These are phyloP conservation scores for Leucosporidium scottii DNA, from an alignment of 768 basidiomycete species.

Conservation along the genomic window DNA sequence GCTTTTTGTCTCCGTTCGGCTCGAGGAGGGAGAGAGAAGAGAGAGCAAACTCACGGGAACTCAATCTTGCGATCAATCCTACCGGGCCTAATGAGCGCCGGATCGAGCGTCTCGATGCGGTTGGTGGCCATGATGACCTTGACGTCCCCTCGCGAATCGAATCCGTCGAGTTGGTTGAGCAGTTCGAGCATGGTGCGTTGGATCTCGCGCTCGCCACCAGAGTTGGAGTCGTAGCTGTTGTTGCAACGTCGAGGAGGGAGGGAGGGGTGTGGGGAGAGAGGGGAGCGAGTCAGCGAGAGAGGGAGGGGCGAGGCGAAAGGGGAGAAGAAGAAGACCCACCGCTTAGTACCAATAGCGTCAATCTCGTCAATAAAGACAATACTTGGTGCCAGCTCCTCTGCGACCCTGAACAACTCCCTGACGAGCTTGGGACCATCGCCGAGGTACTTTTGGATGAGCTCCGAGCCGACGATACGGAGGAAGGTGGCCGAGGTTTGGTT, in stretches of 20 bases:
- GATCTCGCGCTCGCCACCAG: slow-evolving; percentile 97
- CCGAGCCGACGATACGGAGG: slow-evolving; percentile 92
- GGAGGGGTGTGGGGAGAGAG: no score
- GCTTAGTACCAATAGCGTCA: slow-evolving; percentile 95
- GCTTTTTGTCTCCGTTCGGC: no score
- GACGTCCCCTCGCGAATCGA: slow-evolving; percentile 97
- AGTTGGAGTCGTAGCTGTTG: slow-evolving; percentile 88
- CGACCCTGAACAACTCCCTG: slow-evolving; percentile 90
- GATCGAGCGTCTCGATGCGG: slow-evolving; percentile 92
- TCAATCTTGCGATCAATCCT: slow-evolving; percentile 99
- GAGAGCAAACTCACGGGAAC: slow-evolving; percentile 53
- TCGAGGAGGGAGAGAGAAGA: no score
- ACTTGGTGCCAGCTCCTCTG: slow-evolving; percentile 95
- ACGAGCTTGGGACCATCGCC: slow-evolving; percentile 98
- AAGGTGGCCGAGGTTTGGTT: slow-evolving; percentile 98
- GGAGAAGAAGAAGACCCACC: slow-evolving; percentile 50
- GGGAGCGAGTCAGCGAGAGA: no score
- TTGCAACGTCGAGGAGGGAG: neutral
- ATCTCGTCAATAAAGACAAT: slow-evolving; percentile 99
- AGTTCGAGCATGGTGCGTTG: slow-evolving; percentile 99
- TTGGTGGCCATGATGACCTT: slow-evolving; percentile 99
- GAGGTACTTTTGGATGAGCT: slow-evolving; percentile 98
- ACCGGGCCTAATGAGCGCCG: slow-evolving; percentile 94
- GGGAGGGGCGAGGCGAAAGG: slow-evolving; percentile 9
- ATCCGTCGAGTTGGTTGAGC: slow-evolving; percentile 97